phyloP scores from a whole-genome alignment of 768 basidiomycete genomes.

The Kondoa malvinella region DNA sequence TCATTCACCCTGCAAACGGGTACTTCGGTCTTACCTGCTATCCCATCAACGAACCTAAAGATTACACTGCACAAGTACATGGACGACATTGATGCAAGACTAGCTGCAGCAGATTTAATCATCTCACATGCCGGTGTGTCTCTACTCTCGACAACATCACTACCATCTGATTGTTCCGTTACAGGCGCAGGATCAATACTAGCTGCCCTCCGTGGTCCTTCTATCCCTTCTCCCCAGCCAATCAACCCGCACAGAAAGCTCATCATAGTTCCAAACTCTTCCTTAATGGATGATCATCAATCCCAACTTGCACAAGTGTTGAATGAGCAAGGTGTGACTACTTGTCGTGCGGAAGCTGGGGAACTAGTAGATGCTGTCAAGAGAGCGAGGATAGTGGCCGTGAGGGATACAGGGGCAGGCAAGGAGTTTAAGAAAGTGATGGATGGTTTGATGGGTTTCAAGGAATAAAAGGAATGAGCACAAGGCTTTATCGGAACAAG shows the following conservation, averaged over 20 bases:
- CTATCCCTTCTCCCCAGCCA: conserved; percentile 8
- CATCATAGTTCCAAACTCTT: conserved; percentile 75
- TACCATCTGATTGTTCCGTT: not conserved
- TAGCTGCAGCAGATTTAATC: conserved; percentile 53
- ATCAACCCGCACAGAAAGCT: conserved; percentile 44
- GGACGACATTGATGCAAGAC: conserved; percentile 50
- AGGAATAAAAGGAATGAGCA: no score
- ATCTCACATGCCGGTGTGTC: conserved; percentile 81
- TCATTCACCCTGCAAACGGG: conserved; percentile 20
- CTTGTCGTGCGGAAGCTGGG: conserved; percentile 5
- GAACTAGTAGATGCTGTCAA: not conserved
- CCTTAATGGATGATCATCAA: conserved; percentile 84
- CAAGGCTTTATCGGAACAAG: no score
- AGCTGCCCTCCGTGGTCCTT: conserved; percentile 49
- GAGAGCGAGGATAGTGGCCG: not conserved
- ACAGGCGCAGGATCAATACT: conserved; percentile 87
- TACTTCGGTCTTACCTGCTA: conserved; percentile 6
- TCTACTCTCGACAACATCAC: not conserved
- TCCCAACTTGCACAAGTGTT: conserved; percentile 64
- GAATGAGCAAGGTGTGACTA: conserved; percentile 11
- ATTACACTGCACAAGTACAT: conserved; percentile 61
- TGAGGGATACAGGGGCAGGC: not conserved
- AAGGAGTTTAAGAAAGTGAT: not conserved
- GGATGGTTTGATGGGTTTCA: not conserved
- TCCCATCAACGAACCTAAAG: conserved; percentile 32